phyloP scores from a whole-genome alignment of 1,284 basidiomycete genomes.

The Schizophyllum commune region DNA sequence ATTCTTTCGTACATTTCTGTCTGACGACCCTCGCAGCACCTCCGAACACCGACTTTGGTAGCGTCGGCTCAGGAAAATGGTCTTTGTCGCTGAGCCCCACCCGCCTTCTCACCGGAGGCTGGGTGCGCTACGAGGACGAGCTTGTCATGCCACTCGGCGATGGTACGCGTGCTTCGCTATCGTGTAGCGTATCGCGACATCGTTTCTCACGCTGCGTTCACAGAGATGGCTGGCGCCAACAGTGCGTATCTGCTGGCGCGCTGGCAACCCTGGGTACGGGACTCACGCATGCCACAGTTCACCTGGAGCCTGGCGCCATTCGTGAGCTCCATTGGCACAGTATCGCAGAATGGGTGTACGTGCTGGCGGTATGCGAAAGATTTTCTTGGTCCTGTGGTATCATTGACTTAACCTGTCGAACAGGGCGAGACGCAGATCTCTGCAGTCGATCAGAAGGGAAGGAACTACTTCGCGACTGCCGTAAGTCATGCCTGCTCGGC shows the following conservation, averaged over 20 bases:
- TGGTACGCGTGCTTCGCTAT: background rate
- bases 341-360: constrained; percentile 27
- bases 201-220: constrained; percentile 5
- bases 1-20: constrained; percentile 24
- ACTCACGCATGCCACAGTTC: constrained; percentile 28
- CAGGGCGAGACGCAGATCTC: constrained; percentile 37
- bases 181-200: constrained; percentile 16
- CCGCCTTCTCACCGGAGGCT: constrained; percentile 46
- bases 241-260: constrained; percentile 20
- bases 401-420: background rate
- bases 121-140: constrained; percentile 47
- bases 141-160: background rate
- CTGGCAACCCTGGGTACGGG: background rate
- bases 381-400: background rate
- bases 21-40: background rate
- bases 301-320: constrained; percentile 44
- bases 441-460: constrained; percentile 51
- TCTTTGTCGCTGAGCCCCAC: constrained; percentile 51
- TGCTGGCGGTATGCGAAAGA: background rate
- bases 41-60: constrained; percentile 3
- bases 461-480: constrained; percentile 53
- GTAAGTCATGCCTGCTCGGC: no score
- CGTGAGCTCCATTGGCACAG: constrained; percentile 60
- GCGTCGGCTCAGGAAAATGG: constrained; percentile 45
- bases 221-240: constrained; percentile 36